Base-by-base conservation (phyloP, 179 eudicot species). In the Beta macrorhiza region DNA sequence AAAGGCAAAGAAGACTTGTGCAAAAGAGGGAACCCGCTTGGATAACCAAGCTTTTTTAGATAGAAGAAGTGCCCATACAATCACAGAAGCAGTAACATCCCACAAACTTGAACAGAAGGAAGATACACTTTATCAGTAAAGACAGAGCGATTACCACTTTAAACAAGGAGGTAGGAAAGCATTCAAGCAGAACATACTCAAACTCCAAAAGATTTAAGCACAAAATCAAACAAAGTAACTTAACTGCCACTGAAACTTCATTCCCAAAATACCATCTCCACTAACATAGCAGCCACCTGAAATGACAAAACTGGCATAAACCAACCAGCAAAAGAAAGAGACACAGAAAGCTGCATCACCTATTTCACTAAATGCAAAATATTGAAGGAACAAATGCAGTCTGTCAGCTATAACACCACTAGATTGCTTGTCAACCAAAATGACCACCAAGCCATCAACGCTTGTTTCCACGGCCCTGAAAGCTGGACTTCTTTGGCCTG, bases 251-350 rank as follows among this genome's bases (percentile, higher is more conserved):
- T 55, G 86, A 84, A 87, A 89, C 89, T 84, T 81, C 86, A 89
- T 84, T 85, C 85, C 90, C 89, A 87, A 85, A 88, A 84, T 63
- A 86, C 86, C 89, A 81, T 81, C 87, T 81, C 83, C 93, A 85
- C 86, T 84, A 90, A 85, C 63, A 86, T 76, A 85, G 84, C 92
- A 87, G 90, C 94, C 88, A 86, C 91, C 92, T 89, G 92, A 90
- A 93, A 91, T 83, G 76, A 81, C 81, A 83, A 86, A 84, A 86
- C 88, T 78, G 89, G 90, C 87, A 91, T 91, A 86, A 92, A 92
- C 89, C 85, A 84, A 84, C 90, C 91, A 79, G 85, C 77, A 83
- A 72, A 77, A 59, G 82, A 80, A 78, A 88, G 83, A 84, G 87
- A 78, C 70, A 86, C 76, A 78, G 85, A 87, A 83, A 82, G 89